Conservation (phyloP, 495 filamentous ascomycete genomes). For the Daldinia concentrica region DNA sequence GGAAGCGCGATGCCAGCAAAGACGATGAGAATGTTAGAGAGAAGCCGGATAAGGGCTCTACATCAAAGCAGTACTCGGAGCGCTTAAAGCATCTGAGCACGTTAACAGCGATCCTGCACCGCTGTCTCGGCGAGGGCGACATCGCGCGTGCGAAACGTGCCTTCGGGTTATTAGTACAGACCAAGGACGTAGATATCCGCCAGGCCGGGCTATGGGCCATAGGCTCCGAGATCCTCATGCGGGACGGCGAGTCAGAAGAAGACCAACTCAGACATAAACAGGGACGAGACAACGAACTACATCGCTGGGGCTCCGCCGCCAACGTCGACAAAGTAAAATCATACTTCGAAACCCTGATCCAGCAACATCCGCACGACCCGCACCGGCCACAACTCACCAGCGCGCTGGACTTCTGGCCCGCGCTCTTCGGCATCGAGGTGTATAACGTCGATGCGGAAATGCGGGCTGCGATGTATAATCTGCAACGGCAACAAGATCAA, state of each 20-base stretch:
- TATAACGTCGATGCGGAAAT: conserved; percentile 49
- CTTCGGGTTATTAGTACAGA: conserved; percentile 50
- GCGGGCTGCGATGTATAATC: conserved; percentile 15
- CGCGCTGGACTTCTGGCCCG: conserved; percentile 54
- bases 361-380: conserved; percentile 51
- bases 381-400: conserved; percentile 40
- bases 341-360: conserved; percentile 52
- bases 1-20: conserved; percentile 10
- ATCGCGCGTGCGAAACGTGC: conserved; percentile 51
- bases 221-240: conserved; percentile 55
- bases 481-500: conserved; percentile 20
- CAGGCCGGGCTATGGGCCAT: conserved; percentile 52
- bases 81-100: conserved; percentile 45
- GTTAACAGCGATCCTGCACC: conserved; percentile 47
- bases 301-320: conserved; percentile 37
- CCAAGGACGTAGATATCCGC: conserved; percentile 50
- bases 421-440: conserved; percentile 54
- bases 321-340: conserved; percentile 41
- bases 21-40: neutral
- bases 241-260: conserved; percentile 46
- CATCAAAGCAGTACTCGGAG: conserved; percentile 26
- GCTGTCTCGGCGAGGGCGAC: conserved; percentile 52
- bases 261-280: neutral
- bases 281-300: neutral
- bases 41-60: neutral